Evolutionary conservation across 1,284 basidiomycete species (phyloP).

Genomic region (Ustilago bromivora): DNA sequence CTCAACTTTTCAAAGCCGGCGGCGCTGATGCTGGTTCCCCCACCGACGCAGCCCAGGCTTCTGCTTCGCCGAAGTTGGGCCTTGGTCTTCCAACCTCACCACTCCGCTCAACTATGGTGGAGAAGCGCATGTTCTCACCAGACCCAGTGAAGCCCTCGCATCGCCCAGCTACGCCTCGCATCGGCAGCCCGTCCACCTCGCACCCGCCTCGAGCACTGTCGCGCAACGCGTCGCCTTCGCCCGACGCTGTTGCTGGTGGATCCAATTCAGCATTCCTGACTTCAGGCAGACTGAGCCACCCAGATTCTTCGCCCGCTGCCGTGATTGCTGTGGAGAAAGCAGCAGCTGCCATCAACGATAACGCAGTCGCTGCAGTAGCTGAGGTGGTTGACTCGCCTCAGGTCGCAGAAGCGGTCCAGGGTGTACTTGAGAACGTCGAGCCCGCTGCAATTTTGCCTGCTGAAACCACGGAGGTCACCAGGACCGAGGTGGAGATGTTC

Average conservation of each 20-base stretch:
- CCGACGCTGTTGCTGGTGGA: constrained; percentile 7
- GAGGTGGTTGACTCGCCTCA: constrained; percentile 13
- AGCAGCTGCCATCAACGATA: constrained; percentile 2
- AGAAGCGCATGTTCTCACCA: constrained; percentile 36
- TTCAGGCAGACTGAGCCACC: neutral
- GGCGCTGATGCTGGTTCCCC: constrained; percentile 15
- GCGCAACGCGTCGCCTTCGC: constrained; percentile 26
- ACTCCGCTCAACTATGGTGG: constrained; percentile 12
- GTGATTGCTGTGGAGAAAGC: neutral
- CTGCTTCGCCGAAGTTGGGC: constrained; percentile 17
- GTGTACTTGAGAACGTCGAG: neutral
- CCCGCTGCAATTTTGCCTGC: neutral
- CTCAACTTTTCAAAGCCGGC: constrained; percentile 23
- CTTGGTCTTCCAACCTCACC: constrained; percentile 25
- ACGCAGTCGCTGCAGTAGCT: constrained; percentile 1
- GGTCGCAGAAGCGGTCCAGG: constrained; percentile 10
- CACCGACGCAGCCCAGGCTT: neutral
- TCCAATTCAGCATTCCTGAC: constrained; percentile 4
- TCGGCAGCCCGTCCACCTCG: constrained; percentile 35
- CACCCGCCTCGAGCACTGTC: constrained; percentile 17
- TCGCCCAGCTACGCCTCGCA: constrained; percentile 35
- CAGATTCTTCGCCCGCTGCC: neutral
- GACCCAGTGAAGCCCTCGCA: constrained; percentile 46
- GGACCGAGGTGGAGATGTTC: constrained; percentile 1
- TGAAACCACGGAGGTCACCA: neutral